phyloP scores from a whole-genome alignment of 73 alveolate species.

The Paramecium pentaurelia region DNA sequence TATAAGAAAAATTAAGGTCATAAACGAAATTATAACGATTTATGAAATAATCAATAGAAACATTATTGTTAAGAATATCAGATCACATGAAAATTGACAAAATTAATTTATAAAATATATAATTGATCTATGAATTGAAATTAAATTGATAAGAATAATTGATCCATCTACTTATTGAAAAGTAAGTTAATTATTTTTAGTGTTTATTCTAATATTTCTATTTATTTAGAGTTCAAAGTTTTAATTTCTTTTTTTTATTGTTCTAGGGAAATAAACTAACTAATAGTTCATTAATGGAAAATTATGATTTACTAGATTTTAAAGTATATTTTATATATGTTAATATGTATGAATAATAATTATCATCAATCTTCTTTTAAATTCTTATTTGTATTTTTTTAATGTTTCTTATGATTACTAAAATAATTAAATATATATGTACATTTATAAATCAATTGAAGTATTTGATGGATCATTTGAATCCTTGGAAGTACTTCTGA shows the following conservation, averaged over 20 bases:
- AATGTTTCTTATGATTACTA: background rate
- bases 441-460: background rate
- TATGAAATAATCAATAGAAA: too few species aligned
- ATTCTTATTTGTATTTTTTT: background rate
- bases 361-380: background rate
- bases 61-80: too few species aligned
- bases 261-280: background rate
- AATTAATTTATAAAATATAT: too few species aligned
- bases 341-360: background rate
- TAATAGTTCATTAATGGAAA: background rate
- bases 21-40: too few species aligned
- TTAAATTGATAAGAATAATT: too few species aligned
- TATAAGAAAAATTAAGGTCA: too few species aligned
- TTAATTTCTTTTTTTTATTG: background rate
- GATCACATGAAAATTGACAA: too few species aligned
- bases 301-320: too few species aligned
- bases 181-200: too few species aligned
- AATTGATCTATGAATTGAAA: too few species aligned
- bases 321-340: background rate
- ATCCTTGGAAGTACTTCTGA: background rate
- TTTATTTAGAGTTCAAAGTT: background rate
- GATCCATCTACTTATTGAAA: too few species aligned
- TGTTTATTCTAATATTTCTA: too few species aligned
- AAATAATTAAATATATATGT: background rate
- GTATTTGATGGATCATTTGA: background rate